These are phyloP conservation scores for Cornus kousa DNA, from an alignment of 148 eudicot genomes.

Conservation along the genomic window DNA sequence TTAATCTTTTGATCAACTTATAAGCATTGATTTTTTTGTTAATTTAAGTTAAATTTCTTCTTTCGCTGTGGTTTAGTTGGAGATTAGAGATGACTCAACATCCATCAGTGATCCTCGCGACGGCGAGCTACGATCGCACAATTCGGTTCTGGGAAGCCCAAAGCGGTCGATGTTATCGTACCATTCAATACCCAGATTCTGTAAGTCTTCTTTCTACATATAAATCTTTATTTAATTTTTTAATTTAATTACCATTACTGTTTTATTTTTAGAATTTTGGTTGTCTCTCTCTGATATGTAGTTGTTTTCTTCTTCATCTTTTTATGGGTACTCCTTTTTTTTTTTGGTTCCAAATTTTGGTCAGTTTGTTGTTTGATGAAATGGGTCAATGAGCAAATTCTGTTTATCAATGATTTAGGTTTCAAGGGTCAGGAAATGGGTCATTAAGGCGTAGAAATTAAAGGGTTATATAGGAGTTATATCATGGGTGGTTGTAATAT, in stretches of 20 bases:
- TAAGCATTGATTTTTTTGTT: not conserved
- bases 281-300: not conserved
- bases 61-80: not conserved
- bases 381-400: not conserved
- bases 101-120: constrained; percentile 42
- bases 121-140: constrained; percentile 94
- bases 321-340: not conserved
- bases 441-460: not conserved
- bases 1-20: not conserved
- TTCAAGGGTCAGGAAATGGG: not conserved
- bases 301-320: not conserved
- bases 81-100: constrained; percentile 22
- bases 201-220: constrained; percentile 31
- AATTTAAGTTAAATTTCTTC: not conserved
- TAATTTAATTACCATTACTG: not conserved
- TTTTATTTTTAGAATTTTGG: not conserved
- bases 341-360: not conserved
- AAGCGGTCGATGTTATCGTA: constrained; percentile 81
- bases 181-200: constrained; percentile 90
- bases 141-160: constrained; percentile 96
- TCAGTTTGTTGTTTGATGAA: not conserved
- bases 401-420: not conserved
- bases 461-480: not conserved
- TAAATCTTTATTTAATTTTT: not conserved
- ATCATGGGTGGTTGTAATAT: not conserved